phyloP scores from a whole-genome alignment of 106 monocot genomes.

The Posidonia australis region DNA sequence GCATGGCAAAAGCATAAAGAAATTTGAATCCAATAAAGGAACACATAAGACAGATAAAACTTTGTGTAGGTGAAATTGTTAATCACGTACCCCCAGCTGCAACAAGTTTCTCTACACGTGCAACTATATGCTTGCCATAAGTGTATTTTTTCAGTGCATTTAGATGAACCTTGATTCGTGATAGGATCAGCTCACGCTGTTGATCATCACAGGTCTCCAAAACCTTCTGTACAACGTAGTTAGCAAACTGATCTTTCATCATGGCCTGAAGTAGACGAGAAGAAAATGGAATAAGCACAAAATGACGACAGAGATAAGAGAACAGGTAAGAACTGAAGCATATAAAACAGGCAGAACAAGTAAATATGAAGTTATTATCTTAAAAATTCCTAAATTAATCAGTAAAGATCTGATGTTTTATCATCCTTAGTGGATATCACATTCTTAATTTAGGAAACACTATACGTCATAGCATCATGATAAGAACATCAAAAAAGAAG shows the following conservation, averaged over 20 bases:
- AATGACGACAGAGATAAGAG: slow-evolving; percentile 1
- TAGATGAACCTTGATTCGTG: slow-evolving; percentile 72
- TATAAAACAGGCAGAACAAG: too few species aligned
- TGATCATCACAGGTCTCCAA: slow-evolving; percentile 79
- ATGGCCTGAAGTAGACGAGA: slow-evolving; percentile 42
- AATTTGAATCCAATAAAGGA: too few species aligned
- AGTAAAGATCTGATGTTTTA: too few species aligned
- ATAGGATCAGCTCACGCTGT: slow-evolving; percentile 68
- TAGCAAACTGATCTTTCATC: slow-evolving; percentile 97
- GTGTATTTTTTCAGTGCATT: slow-evolving; percentile 85
- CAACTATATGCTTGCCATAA: slow-evolving; percentile 91
- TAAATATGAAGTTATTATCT: too few species aligned
- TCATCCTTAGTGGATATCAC: too few species aligned
- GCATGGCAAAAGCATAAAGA: neutral
- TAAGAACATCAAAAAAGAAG: slow-evolving; percentile 45
- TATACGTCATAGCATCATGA: too few species aligned
- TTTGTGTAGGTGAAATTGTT: neutral
- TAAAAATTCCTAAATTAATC: too few species aligned
- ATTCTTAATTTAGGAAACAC: too few species aligned
- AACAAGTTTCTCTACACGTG: slow-evolving; percentile 91
- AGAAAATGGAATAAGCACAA: neutral
- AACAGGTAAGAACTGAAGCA: too few species aligned
- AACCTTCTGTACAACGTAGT: slow-evolving; percentile 90
- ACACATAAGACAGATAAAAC: too few species aligned
- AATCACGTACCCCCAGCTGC: slow-evolving; percentile 56